A percentile compares a stretch with the other conserved stretches of the same genome.
Conservation (phyloP, 1,284 basidiomycete species). For the Porodaedalea pini region DNA sequence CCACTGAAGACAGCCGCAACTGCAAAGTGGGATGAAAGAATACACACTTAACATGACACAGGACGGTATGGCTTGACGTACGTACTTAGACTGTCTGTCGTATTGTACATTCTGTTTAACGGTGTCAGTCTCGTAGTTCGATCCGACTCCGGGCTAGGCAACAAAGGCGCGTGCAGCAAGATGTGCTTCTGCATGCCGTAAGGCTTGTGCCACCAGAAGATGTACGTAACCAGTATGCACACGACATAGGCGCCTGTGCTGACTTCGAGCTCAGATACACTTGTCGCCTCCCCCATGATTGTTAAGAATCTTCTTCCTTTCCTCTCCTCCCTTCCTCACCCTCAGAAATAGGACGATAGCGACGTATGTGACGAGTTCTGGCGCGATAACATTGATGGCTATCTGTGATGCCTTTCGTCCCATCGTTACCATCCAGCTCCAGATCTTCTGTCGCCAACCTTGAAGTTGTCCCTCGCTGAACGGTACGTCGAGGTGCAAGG, state of each 20-base stretch:
- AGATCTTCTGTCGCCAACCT: neutral
- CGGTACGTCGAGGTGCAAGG: conserved; percentile 15
- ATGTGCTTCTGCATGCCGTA: conserved; percentile 12
- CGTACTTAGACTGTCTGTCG: too few species aligned
- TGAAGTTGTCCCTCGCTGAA: neutral
- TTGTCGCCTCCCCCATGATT: too few species aligned
- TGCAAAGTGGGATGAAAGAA: too few species aligned
- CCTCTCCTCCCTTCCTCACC: neutral
- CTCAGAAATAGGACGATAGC: conserved; percentile 1
- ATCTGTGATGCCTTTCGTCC: neutral
- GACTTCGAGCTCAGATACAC: conserved; percentile 17
- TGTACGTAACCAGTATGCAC: neutral
- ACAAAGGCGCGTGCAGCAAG: too few species aligned
- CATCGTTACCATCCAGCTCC: neutral
- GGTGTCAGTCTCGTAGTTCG: too few species aligned
- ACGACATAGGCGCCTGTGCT: conserved; percentile 11
- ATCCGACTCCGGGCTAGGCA: too few species aligned
- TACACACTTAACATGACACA: too few species aligned
- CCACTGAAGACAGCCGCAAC: too few species aligned
- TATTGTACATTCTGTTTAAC: too few species aligned
- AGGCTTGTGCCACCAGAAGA: conserved; percentile 22
- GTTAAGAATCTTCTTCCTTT: neutral
- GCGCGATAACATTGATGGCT: conserved; percentile 6
- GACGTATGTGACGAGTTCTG: conserved; percentile 1
- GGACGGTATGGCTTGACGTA: too few species aligned